Conservation (phyloP, 192 early-diverging fungal genomes). For the Coemansia sp. region DNA sequence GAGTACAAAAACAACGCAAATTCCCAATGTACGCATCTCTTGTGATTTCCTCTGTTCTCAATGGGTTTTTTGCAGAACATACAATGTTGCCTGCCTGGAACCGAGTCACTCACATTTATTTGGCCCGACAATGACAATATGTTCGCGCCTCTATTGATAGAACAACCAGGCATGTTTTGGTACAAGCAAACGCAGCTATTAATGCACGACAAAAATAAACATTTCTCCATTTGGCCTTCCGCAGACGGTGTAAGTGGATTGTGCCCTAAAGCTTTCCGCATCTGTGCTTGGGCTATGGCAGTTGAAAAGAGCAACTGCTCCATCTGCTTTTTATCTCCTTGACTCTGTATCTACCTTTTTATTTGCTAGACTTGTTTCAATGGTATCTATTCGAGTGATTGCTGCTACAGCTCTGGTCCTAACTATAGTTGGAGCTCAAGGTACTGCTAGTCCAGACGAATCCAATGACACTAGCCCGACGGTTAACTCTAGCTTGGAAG, state of each 20-base stretch:
- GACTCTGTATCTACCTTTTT: background rate
- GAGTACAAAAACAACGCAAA: no score
- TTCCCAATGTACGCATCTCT: no score
- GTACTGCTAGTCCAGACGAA: background rate
- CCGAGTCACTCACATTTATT: background rate
- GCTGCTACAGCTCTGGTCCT: background rate
- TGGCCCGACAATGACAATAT: background rate
- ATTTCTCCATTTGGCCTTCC: background rate
- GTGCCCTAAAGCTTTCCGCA: background rate
- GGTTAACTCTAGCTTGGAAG: background rate
- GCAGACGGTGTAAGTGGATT: background rate
- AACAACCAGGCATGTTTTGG: background rate
- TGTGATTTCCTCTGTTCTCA: no score
- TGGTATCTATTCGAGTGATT: background rate
- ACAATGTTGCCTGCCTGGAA: background rate
- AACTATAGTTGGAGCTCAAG: background rate
- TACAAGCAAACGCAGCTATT: background rate
- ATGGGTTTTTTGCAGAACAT: no score
- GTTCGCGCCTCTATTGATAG: background rate
- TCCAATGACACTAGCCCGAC: background rate
- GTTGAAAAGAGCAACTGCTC: background rate
- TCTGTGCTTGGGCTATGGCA: background rate
- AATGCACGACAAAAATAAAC: constrained; percentile 5
- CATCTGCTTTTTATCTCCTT: background rate
- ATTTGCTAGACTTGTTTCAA: background rate